phyloP scores from a whole-genome alignment of 2,329 filamentous ascomycete genomes.

The Fusarium keratoplasticum region DNA sequence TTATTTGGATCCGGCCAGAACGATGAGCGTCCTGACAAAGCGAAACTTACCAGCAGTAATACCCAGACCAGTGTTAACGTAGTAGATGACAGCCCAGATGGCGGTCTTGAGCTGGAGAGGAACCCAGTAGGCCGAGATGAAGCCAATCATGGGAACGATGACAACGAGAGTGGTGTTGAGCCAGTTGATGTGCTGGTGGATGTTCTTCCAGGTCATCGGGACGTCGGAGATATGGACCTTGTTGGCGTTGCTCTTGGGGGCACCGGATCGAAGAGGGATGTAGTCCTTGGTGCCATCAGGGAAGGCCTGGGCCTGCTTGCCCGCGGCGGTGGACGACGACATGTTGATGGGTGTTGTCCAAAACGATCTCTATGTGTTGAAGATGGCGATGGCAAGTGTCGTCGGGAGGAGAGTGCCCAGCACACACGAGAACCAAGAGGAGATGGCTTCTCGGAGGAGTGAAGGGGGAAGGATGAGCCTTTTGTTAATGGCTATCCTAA shows the following conservation, averaged over 20 bases:
- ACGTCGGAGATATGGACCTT: slow-evolving; percentile 82
- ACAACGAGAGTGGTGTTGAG: slow-evolving; percentile 87
- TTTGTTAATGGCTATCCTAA: slow-evolving; percentile 35
- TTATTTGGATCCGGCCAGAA: not conserved
- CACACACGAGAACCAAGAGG: slow-evolving; percentile 37
- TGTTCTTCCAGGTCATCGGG: slow-evolving; percentile 84
- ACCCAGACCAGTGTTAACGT: slow-evolving; percentile 85
- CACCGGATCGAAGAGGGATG: slow-evolving; percentile 57
- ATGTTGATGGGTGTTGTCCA: slow-evolving; percentile 35
- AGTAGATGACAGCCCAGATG: slow-evolving; percentile 80
- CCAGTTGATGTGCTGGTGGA: slow-evolving; percentile 95
- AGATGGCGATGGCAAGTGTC: slow-evolving; percentile 27
- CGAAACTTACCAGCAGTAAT: slow-evolving; percentile 76
- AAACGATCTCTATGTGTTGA: slow-evolving; percentile 7
- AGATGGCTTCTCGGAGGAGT: slow-evolving; percentile 30
- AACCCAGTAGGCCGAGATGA: slow-evolving; percentile 81
- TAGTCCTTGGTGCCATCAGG: slow-evolving; percentile 68
- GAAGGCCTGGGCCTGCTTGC: slow-evolving; percentile 53
- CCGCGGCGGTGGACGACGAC: slow-evolving; percentile 55
- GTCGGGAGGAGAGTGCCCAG: slow-evolving; percentile 21
- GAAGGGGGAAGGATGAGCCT: slow-evolving; percentile 22
- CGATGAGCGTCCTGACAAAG: not conserved
- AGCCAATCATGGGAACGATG: slow-evolving; percentile 78
- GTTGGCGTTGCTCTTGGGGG: slow-evolving; percentile 37
- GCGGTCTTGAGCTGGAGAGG: slow-evolving; percentile 78